Evolutionary conservation across 176 grass and related monocot genomes (phyloP), one percentile per base, ranked within the genome.

Genomic region (Oryza nivara): DNA sequence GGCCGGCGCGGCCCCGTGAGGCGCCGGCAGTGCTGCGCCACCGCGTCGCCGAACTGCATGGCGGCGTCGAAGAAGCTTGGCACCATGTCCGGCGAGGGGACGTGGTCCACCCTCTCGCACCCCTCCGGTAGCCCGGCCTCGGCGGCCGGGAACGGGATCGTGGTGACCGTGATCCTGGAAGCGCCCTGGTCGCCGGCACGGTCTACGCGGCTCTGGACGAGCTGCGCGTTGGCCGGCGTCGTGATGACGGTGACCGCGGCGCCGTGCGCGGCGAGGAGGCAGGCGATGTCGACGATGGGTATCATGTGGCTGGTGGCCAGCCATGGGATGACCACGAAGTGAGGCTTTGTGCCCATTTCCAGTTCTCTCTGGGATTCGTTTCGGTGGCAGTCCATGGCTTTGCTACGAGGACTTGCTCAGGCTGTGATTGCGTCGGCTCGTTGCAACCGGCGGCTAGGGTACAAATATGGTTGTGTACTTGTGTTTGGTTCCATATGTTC

Each of bases 261-360:
- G 47, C 92, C 90, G 67, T 81, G 93, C 64, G 70, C 66, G 15
- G 90, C 88, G 34, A 95, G 85, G 80, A 92, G 86, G 65, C 73
- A 78, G 15, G 61, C 88, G 35, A 95, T 81, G 79, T 95, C 90
- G 7, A 86, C 71, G 66, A 86, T 84, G 48, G 88, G 86, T 76
- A 92, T 90, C 36, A 95, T 76, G 88, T 90, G 93, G 76, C 93
- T 91, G 58, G 78, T 91, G 36, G 75, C 72, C 49, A 74, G 63
- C 32, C 82, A 78, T 38, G 90, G 90, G 73, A 92, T 84, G 15
- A 95, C 47, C 0, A 90, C 70, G 25, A 95, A 81, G 80, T 88
- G 90, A 83, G 87, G 83, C 14, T 80, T 75, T 11, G 69, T 34
- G 28, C 54, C 82, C 87, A 89, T 81, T 51, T 36, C 14, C 15